These are phyloP conservation scores for Roridomyces roridus DNA, from an alignment of 768 basidiomycete species.

Conservation along the genomic window DNA sequence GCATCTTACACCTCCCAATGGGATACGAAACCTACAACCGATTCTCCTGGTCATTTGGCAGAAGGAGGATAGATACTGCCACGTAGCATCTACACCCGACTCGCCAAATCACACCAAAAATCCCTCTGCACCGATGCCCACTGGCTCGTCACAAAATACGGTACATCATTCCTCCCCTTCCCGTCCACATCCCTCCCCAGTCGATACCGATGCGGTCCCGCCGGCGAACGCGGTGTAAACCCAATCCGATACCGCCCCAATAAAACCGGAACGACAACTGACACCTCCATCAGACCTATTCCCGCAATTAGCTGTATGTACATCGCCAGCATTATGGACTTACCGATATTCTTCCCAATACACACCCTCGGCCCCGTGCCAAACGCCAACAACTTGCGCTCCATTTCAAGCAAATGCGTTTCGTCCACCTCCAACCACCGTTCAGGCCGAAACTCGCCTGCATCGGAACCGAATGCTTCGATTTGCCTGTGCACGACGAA, in stretches of 20 bases:
- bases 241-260: slow-evolving; percentile 6
- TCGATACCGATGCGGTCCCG: neutral
- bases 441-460: slow-evolving; percentile 7
- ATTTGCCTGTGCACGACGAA: slow-evolving; percentile 7
- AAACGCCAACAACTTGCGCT: slow-evolving; percentile 16
- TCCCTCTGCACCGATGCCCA: slow-evolving; percentile 17
- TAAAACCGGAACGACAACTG: slow-evolving; percentile 7
- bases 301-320: neutral
- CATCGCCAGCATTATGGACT: neutral
- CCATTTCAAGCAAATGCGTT: slow-evolving; percentile 2
- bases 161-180: neutral
- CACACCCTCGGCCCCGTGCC: slow-evolving; percentile 14
- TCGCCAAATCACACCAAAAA: slow-evolving; percentile 14
- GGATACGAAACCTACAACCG: too few relatives aligned
- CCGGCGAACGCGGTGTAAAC: slow-evolving; percentile 12
- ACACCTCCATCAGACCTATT: slow-evolving; percentile 13
- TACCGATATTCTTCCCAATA: slow-evolving; percentile 10
- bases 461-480: slow-evolving; percentile 12
- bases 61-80: too few relatives aligned
- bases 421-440: slow-evolving; percentile 14
- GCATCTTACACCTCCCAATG: too few relatives aligned
- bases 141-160: slow-evolving; percentile 12
- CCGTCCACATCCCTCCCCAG: slow-evolving; percentile 11
- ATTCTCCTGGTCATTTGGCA: too few relatives aligned
- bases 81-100: too few relatives aligned